Conservation (phyloP, 805 yeast genomes). For the Starmera dryadoides region DNA sequence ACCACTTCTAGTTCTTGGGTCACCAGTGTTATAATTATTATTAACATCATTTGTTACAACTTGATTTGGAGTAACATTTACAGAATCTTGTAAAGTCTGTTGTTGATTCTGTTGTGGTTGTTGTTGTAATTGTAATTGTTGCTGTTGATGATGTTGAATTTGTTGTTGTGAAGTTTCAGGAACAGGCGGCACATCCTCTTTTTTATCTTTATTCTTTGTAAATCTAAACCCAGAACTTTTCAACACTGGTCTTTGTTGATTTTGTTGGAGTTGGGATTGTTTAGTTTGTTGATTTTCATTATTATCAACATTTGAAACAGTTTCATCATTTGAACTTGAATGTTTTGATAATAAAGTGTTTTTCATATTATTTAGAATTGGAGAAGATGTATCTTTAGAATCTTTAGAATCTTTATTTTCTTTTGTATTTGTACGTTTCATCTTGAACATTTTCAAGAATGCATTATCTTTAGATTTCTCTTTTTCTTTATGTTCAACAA, state of each 20-base stretch:
- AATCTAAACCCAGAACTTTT: not conserved
- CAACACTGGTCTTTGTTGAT: not conserved
- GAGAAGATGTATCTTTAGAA: not conserved
- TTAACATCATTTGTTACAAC: not conserved
- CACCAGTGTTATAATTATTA: not conserved
- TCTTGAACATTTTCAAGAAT: slow-evolving; percentile 2
- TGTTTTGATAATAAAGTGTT: not conserved
- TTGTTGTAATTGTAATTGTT: not conserved
- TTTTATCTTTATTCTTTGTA: not conserved
- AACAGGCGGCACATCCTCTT: not conserved
- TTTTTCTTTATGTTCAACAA: not conserved
- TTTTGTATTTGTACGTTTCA: not conserved
- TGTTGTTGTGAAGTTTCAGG: slow-evolving; percentile 1
- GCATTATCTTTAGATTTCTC: slow-evolving; percentile 1
- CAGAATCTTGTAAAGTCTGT: not conserved
- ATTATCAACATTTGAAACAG: not conserved
- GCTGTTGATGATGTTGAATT: slow-evolving; percentile 3
- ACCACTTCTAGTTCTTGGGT: not conserved
- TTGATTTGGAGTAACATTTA: not conserved
- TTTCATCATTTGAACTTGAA: not conserved
- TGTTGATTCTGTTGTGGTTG: not conserved
- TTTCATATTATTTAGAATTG: not conserved
- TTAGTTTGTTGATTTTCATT: not conserved
- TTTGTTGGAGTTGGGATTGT: not conserved
- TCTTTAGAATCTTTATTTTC: not conserved